Percentiles rank a stretch among this genome's conserved stretches.
These are phyloP conservation scores for Cryptococcus neoformans DNA, from an alignment of 1,284 basidiomycete genomes.

Conservation along the genomic window DNA sequence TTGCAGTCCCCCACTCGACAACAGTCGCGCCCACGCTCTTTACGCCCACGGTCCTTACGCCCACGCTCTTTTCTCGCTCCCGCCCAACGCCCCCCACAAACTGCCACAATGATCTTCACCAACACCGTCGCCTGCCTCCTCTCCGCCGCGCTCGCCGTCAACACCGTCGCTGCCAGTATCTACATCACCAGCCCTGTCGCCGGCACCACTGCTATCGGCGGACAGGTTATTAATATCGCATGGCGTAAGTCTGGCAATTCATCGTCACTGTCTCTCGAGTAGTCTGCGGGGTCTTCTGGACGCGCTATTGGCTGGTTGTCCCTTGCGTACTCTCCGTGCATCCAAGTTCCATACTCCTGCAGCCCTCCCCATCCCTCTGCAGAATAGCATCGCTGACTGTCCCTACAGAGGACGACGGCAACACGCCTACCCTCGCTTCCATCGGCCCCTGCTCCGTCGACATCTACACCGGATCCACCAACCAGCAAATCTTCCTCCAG, in stretches of 20 bases:
- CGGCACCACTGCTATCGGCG: slow-evolving; percentile 58
- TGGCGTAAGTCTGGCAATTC: slow-evolving; percentile 55
- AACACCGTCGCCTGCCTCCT: slow-evolving; percentile 35
- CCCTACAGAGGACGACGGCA: slow-evolving; percentile 55
- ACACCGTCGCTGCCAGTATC: slow-evolving; percentile 41
- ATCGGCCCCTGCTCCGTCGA: slow-evolving; percentile 64
- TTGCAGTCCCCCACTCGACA: too few species aligned
- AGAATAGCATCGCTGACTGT: not conserved
- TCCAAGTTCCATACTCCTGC: not conserved
- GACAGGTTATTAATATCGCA: slow-evolving; percentile 57
- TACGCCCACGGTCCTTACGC: too few species aligned
- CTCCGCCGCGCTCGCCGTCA: slow-evolving; percentile 50
- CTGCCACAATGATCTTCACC: too few species aligned
- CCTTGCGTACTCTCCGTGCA: not conserved
- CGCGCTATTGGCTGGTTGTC: not conserved
- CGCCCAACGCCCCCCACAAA: too few species aligned
- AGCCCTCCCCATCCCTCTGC: not conserved
- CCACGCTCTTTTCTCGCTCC: too few species aligned
- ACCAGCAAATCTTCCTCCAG: slow-evolving; percentile 61
- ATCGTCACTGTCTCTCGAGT: too few species aligned
- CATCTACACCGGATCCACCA: slow-evolving; percentile 58
- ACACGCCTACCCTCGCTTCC: slow-evolving; percentile 55
- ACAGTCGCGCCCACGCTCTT: too few species aligned
- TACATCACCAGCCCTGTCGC: slow-evolving; percentile 52
- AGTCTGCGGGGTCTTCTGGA: not conserved